Evolutionary conservation across 805 yeast genomes (phyloP).

Genomic region (Lipomyces lipofer): DNA sequence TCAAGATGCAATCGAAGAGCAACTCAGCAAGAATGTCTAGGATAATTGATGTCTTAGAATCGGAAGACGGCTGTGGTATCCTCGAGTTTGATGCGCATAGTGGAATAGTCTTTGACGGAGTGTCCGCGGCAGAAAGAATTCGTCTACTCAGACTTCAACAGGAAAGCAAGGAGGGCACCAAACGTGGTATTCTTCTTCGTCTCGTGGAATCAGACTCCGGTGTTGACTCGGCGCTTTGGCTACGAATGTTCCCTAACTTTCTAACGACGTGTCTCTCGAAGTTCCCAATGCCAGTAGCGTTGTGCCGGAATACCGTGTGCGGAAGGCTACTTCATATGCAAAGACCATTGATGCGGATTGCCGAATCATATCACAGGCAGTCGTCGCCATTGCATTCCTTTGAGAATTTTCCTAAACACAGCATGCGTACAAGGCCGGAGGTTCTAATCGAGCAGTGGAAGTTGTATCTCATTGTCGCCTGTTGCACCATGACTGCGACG

Average conservation of each 20-base stretch:
- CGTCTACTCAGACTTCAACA: constrained; percentile 59
- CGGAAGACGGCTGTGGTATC: constrained; percentile 64
- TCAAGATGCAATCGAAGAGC: constrained; percentile 29
- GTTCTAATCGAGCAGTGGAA: constrained; percentile 83
- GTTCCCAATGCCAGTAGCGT: constrained; percentile 91
- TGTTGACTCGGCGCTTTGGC: constrained; percentile 96
- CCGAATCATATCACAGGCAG: constrained; percentile 31
- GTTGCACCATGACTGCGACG: constrained; percentile 86
- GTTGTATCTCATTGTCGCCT: constrained; percentile 83
- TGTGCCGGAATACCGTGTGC: constrained; percentile 89
- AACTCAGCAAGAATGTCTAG: constrained; percentile 34
- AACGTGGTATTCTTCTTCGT: constrained; percentile 64
- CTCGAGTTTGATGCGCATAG: constrained; percentile 38
- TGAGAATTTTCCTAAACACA: constrained; percentile 32
- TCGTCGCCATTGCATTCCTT: constrained; percentile 21
- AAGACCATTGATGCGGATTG: constrained; percentile 38
- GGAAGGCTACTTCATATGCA: constrained; percentile 79
- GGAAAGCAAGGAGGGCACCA: constrained; percentile 43
- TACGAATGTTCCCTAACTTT: constrained; percentile 77
- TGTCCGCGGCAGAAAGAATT: constrained; percentile 69
- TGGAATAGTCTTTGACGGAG: constrained; percentile 43
- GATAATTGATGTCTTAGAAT: constrained; percentile 69
- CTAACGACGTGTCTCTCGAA: constrained; percentile 68
- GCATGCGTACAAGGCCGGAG: constrained; percentile 52
- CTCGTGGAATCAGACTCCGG: constrained; percentile 92